phyloP scores from a whole-genome alignment of 2,329 filamentous ascomycete genomes.

The Colletotrichum trifolii region DNA sequence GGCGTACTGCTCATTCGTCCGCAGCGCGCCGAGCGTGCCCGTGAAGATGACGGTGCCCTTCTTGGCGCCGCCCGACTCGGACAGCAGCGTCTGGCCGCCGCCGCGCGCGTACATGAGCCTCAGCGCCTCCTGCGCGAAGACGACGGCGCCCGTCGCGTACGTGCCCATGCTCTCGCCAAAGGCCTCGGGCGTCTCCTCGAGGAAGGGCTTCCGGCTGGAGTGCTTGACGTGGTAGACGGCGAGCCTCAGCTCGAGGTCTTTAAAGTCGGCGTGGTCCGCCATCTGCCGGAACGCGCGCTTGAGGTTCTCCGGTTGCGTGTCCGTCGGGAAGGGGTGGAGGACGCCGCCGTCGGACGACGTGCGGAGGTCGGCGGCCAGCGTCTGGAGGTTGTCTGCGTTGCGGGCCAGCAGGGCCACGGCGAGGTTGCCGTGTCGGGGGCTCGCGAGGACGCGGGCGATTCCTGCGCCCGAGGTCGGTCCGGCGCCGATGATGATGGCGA shows the following conservation, averaged over 20 bases:
- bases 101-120: conserved; percentile 64
- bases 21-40: conserved; percentile 63
- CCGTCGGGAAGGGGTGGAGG: conserved; percentile 62
- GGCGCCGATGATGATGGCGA: conserved; percentile 63
- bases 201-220: conserved; percentile 63
- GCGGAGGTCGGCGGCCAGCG: conserved; percentile 53
- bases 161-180: conserved; percentile 59
- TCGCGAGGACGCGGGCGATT: conserved; percentile 65
- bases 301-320: conserved; percentile 59
- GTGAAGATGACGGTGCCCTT: conserved; percentile 70
- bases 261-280: conserved; percentile 57
- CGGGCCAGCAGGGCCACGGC: conserved; percentile 66
- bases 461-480: conserved; percentile 63
- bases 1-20: conserved; percentile 64
- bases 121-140: conserved; percentile 64
- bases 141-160: conserved; percentile 66
- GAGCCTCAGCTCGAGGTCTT: conserved; percentile 60
- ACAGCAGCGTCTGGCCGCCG: conserved; percentile 54
- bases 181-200: conserved; percentile 62
- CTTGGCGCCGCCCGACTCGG: conserved; percentile 57
- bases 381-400: conserved; percentile 55
- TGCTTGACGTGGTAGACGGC: conserved; percentile 69
- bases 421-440: conserved; percentile 62
- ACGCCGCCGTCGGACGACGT: conserved; percentile 54
- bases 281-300: conserved; percentile 61